These are phyloP conservation scores for Penicillium chermesinum DNA, from an alignment of 495 filamentous ascomycete species.

Conservation along the genomic window DNA sequence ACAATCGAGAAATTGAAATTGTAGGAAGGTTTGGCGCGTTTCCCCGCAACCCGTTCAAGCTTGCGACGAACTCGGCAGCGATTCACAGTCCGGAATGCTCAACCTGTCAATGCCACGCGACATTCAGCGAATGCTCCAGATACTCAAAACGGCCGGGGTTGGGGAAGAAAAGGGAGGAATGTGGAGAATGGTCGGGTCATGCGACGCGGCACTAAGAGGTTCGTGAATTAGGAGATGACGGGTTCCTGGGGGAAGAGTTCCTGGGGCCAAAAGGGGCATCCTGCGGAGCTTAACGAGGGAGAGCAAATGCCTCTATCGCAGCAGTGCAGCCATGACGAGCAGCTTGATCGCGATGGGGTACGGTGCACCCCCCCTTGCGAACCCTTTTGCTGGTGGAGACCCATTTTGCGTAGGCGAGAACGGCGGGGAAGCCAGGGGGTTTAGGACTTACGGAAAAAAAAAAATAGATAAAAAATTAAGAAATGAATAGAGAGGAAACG, in stretches of 20 bases:
- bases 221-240: slow-evolving; percentile 13
- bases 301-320: background rate
- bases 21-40: background rate
- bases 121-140: slow-evolving; percentile 24
- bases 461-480: slow-evolving; percentile 1
- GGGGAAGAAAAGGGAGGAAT: slow-evolving; percentile 20
- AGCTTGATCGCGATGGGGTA: slow-evolving; percentile 14
- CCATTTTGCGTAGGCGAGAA: slow-evolving; percentile 11
- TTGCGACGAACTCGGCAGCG: slow-evolving; percentile 7
- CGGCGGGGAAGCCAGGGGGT: slow-evolving; percentile 16
- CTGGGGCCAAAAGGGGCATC: slow-evolving; percentile 8
- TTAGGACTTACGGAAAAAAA: slow-evolving; percentile 9
- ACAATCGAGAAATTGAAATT: slow-evolving; percentile 2
- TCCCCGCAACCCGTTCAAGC: slow-evolving; percentile 8
- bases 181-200: slow-evolving; percentile 8
- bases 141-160: slow-evolving; percentile 9
- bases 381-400: slow-evolving; percentile 24
- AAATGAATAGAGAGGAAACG: slow-evolving; percentile 2
- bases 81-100: slow-evolving; percentile 26
- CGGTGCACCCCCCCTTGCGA: slow-evolving; percentile 23
- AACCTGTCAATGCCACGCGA: slow-evolving; percentile 23
- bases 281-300: background rate
- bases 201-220: slow-evolving; percentile 20
- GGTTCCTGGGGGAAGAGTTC: slow-evolving; percentile 3
- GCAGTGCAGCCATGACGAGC: slow-evolving; percentile 4